Percentiles rank a stretch among this genome's conserved stretches.
phyloP scores from a whole-genome alignment of 208 protist species.

The Leishmania tarentolae region DNA sequence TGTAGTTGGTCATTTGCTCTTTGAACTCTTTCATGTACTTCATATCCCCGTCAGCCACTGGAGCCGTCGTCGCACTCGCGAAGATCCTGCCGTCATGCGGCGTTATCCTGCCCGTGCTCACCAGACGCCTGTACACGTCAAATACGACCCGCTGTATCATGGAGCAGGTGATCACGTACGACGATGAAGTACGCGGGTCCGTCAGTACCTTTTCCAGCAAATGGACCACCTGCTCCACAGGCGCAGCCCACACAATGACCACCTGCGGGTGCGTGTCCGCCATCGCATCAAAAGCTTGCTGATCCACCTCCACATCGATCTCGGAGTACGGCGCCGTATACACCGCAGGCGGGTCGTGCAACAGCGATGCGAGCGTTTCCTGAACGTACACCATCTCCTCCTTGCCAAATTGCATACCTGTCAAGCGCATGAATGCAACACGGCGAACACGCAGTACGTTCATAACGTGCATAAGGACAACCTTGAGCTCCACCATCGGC shows the following conservation, averaged over 20 bases:
- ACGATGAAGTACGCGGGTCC: conserved; percentile 32
- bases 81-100: conserved; percentile 34
- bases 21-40: conserved; percentile 43
- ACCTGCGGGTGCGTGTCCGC: conserved; percentile 47
- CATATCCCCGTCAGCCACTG: conserved; percentile 24
- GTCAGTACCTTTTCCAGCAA: conserved; percentile 38
- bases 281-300: conserved; percentile 40
- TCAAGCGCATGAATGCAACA: conserved; percentile 65
- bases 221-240: conserved; percentile 17
- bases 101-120: neutral
- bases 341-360: neutral
- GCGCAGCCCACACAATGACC: conserved; percentile 40
- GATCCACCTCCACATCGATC: conserved; percentile 10
- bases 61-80: conserved; percentile 36
- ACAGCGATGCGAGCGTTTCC: neutral
- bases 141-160: conserved; percentile 27
- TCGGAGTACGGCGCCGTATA: conserved; percentile 5
- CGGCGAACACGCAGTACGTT: conserved; percentile 29
- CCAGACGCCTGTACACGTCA: conserved; percentile 14
- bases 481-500: conserved; percentile 34
- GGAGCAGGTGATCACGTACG: conserved; percentile 34
- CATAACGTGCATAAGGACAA: conserved; percentile 33
- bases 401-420: conserved; percentile 35
- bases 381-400: neutral
- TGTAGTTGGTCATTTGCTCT: conserved; percentile 40